phyloP scores from a whole-genome alignment of 2,329 filamentous ascomycete genomes.

The Ophiosphaerella herpotricha region DNA sequence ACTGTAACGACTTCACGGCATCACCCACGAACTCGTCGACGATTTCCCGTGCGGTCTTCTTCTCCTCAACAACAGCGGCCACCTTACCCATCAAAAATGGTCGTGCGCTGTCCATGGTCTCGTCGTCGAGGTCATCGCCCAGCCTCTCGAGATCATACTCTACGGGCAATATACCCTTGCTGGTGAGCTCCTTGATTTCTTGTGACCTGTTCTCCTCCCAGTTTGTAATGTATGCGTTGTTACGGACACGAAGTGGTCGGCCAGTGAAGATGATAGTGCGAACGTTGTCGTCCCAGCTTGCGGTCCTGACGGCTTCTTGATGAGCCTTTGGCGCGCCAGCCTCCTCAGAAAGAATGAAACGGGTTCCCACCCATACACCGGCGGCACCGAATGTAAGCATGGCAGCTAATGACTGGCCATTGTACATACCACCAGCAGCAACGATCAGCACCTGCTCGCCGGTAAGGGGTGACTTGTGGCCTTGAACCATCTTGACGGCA shows the following conservation, averaged over 20 bases:
- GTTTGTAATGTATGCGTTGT: conserved; percentile 90
- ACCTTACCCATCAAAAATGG: conserved; percentile 97
- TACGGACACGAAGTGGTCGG: conserved; percentile 89
- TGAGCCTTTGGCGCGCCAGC: conserved; percentile 91
- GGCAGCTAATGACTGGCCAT: conserved; percentile 86
- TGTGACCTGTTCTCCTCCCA: conserved; percentile 90
- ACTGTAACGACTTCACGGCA: conserved; percentile 72
- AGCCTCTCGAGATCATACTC: conserved; percentile 92
- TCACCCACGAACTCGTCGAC: conserved; percentile 92
- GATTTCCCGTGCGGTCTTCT: conserved; percentile 86
- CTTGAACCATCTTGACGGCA: conserved; percentile 79
- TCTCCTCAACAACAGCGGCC: conserved; percentile 89
- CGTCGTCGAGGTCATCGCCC: conserved; percentile 69
- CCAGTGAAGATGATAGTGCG: conserved; percentile 99
- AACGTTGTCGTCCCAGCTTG: conserved; percentile 93
- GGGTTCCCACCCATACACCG: conserved; percentile 95
- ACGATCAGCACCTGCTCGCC: conserved; percentile 88
- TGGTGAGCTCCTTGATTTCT: conserved; percentile 91
- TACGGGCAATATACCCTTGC: conserved; percentile 89
- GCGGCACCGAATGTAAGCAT: conserved; percentile 89
- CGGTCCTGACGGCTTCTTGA: conserved; percentile 91
- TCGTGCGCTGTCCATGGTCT: conserved; percentile 87
- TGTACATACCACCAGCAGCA: conserved; percentile 92
- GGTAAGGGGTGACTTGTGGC: conserved; percentile 83
- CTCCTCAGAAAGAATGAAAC: conserved; percentile 93